Evolutionary conservation across 352 stramenopile species (phyloP), one percentile per base, ranked within the genome.

Genomic region (Peronospora farinosa): DNA sequence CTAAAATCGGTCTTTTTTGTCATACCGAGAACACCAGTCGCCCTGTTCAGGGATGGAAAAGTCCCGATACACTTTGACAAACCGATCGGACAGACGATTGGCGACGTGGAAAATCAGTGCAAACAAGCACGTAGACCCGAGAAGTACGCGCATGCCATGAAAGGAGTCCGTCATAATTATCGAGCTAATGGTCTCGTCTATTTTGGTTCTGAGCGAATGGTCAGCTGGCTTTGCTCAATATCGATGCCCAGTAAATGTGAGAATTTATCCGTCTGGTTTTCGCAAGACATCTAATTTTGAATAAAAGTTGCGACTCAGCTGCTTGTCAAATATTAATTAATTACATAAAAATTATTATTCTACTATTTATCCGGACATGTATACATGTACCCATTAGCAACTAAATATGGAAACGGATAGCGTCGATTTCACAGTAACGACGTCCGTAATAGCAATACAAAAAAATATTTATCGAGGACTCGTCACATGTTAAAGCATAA

Each of bases 11-110:
- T 12, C 12, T 4, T 1, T 12, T 4, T 1, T 12, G 10, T 32
- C 7, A 7, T 54, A 92, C 82, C 82, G 65, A 32, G 82, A 90
- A 59, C 77, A 83, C 78, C 78, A 92, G 67, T 92, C 80, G 51
- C 72, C 79, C 33, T 86, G 71, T 36, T 92, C 75, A 4, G 69
- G 60, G 35, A 54, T 56, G 7, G 77, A 86, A 41, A 88, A 92
- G 49, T 85, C 71, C 21, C 70, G 71, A 54, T 84, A 92, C 8
- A 84, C 71, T 47, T 63, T 61, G 25, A 90, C 54, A 53, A 77
- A 75, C 50, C 61, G 59, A 37, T 60, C 44, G 30, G 77, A 92
- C 40, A 89, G 66, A 51, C 47, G 51, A 48, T 78, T 70, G 32
- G 62, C 72, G 3, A 59, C 37, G 25, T 60, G 60, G 50, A 92